phyloP scores from a whole-genome alignment of 208 protist species.

The Polymyxa betae region DNA sequence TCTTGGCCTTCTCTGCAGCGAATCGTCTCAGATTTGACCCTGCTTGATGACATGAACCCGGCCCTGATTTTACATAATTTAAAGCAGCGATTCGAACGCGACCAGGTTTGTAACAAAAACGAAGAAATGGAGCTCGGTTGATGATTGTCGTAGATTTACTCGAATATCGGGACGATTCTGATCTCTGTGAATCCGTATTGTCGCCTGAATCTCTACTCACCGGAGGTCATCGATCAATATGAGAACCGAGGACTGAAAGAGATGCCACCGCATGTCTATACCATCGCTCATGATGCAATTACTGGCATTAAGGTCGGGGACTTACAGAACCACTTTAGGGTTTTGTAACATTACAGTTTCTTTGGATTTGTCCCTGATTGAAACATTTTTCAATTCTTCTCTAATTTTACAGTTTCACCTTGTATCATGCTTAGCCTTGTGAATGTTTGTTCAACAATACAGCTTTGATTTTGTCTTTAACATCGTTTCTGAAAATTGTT shows the following conservation, averaged over 20 bases:
- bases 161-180: slow-evolving; percentile 72
- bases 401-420: background rate
- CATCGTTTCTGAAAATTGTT: no score
- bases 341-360: no score
- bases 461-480: slow-evolving; percentile 14
- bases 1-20: slow-evolving; percentile 58
- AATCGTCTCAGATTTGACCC: slow-evolving; percentile 66
- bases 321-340: no score
- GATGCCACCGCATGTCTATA: slow-evolving; percentile 68
- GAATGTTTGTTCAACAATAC: no score
- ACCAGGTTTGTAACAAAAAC: slow-evolving; percentile 11
- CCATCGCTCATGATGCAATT: slow-evolving; percentile 67
- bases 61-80: slow-evolving; percentile 59
- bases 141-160: slow-evolving; percentile 63
- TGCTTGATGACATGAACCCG: slow-evolving; percentile 68
- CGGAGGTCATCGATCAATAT: slow-evolving; percentile 67
- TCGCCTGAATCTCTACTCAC: slow-evolving; percentile 68
- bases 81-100: slow-evolving; percentile 56
- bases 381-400: background rate
- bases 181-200: slow-evolving; percentile 74
- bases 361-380: background rate
- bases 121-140: background rate
- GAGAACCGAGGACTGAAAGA: slow-evolving; percentile 61
- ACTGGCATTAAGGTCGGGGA: slow-evolving; percentile 24
- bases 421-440: no score